Evolutionary conservation across 495 filamentous ascomycete species (phyloP), one percentile per base, ranked within the genome.

Genomic region (Penicillium tannophilum): DNA sequence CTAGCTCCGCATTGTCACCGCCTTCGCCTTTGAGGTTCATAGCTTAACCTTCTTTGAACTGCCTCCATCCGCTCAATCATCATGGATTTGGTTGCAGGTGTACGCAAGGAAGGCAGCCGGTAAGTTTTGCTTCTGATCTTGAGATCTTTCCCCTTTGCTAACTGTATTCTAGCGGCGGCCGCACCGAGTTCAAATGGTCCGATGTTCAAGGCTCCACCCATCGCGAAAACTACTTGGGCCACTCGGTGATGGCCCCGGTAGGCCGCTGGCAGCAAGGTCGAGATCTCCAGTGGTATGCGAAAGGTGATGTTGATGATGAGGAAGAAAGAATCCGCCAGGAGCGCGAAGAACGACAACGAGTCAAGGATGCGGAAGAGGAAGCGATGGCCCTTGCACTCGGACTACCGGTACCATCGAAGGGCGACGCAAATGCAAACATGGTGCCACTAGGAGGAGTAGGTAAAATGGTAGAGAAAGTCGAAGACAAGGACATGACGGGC

Each of bases 201-300:
- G 91, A 96, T 66, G 94, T 98, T 68, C 88, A 93, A 64, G 84
- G 82, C 51, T 93, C 91, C 41, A 74, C 82, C 42, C 92, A 97
- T 65, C 91, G 94, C 64, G 93, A 98, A 70, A 97, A 98, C 73
- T 98, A 98, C 72, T 88, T 98, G 0, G 94, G 95, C 43, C 94
- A 98, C 72, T 95, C 90, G 23, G 69, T 98, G 52, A 98, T 95
- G 86, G 94, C 94, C 6, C 84, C 94, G 0, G 95, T 98, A 11
- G 94, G 94, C 11, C 90, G 94, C 50, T 98, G 95, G 94, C 92
- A 96, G 63, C 90, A 94, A 62, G 85, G 85, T n/a, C 84, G 83
- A 55, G 93, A 98, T 63, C 77, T 97, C 6, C 79, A 70, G 42
- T 98, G 94, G 94, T 98, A 98, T 63, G 86, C 93, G 4, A 93